Evolutionary conservation across 1,284 basidiomycete species (phyloP).

Genomic region (Marasmius sp.): DNA sequence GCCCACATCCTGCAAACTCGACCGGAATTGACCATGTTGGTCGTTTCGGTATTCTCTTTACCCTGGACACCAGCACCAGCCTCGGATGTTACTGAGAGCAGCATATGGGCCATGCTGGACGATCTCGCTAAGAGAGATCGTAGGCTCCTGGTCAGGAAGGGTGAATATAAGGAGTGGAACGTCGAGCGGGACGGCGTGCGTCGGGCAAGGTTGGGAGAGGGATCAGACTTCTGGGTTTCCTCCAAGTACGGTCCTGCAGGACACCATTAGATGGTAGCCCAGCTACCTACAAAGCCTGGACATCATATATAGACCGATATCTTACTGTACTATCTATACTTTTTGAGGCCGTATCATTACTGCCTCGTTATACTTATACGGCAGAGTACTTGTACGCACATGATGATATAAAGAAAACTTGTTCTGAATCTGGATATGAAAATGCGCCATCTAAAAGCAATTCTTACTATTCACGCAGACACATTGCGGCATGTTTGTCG

Average conservation of each 20-base stretch:
- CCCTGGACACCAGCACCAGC: constrained; percentile 16
- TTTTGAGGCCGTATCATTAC: too few species aligned
- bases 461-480: too few species aligned
- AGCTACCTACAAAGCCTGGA: background rate
- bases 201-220: background rate
- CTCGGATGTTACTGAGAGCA: constrained; percentile 21
- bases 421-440: too few species aligned
- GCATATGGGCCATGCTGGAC: constrained; percentile 28
- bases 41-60: constrained; percentile 33
- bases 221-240: constrained; percentile 7
- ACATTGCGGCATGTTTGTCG: too few species aligned
- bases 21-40: constrained; percentile 31
- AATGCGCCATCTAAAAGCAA: too few species aligned
- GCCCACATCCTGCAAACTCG: constrained; percentile 26
- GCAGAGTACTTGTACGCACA: too few species aligned
- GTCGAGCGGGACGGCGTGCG: constrained; percentile 18
- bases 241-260: background rate
- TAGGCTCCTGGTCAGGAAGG: constrained; percentile 27
- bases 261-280: background rate
- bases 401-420: too few species aligned
- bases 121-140: constrained; percentile 22
- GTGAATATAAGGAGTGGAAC: constrained; percentile 27
- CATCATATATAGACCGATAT: too few species aligned
- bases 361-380: too few species aligned
- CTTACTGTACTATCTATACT: too few species aligned